phyloP scores from a whole-genome alignment of 371 early-diverging fungal species.

The Choanephora cucurbitarum region DNA sequence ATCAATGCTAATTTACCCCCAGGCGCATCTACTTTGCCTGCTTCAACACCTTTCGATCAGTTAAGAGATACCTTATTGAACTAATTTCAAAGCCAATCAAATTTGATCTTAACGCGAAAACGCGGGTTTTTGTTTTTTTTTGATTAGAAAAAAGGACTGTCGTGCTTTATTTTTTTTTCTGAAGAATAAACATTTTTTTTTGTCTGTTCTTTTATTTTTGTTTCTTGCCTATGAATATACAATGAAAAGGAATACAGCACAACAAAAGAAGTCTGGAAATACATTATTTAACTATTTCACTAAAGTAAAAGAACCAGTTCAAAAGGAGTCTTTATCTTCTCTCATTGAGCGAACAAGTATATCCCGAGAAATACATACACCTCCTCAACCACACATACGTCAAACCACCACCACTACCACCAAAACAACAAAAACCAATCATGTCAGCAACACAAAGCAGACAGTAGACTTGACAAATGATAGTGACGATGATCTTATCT shows the following conservation, averaged over 20 bases:
- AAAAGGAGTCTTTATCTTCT: constrained; percentile 13
- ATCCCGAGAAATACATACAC: neutral
- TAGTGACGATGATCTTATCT: constrained; percentile 6
- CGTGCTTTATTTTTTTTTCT: constrained; percentile 2
- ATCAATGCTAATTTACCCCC: neutral
- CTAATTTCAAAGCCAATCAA: neutral
- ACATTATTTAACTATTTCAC: constrained; percentile 23
- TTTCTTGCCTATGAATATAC: neutral
- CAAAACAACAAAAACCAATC: too few relatives aligned
- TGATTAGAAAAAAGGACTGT: neutral
- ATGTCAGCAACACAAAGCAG: too few relatives aligned
- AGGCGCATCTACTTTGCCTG: neutral
- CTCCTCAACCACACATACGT: neutral
- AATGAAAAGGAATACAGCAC: constrained; percentile 8
- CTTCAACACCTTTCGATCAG: neutral
- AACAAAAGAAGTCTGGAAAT: constrained; percentile 7
- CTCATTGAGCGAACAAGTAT: constrained; percentile 4
- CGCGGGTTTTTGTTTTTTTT: neutral
- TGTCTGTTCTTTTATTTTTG: neutral
- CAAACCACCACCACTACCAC: neutral
- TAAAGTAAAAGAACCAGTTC: constrained; percentile 9
- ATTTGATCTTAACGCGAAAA: neutral
- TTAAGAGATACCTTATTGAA: neutral
- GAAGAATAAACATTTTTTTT: neutral
- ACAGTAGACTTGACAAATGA: constrained; percentile 11